Base-by-base conservation (phyloP, 176 grass and related monocot genomes). In the Lolium multiflorum region DNA sequence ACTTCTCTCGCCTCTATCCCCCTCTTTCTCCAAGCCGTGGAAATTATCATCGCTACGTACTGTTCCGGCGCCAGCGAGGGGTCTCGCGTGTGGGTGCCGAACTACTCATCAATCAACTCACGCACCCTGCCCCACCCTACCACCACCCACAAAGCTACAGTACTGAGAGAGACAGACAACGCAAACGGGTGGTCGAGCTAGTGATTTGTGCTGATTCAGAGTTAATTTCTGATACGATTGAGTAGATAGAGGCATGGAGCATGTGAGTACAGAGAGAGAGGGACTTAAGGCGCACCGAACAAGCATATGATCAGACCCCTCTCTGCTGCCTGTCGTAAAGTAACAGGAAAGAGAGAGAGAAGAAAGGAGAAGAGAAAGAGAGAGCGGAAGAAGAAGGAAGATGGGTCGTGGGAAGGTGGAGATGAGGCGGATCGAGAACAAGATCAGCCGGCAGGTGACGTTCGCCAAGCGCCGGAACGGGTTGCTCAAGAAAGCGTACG, bases 391-490 rank as follows among this genome's bases (percentile, higher is more conserved):
- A 57, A 7, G 64, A 70, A 65, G 6, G 48, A 80, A 78, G 84
- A 95, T 95, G 93, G 91, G 91, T 38, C 87, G 95, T 15, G 95
- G 95, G 25, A 98, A 89, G 85, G 95, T 97, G 79, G 92, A 95
- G 93, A 84, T 97, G 91, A 92, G 88, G 85, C 83, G 95, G 85
- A 95, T 97, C 56, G 92, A 97, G 92, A 95, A 97, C 91, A 97
- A 97, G 92, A 95, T 95, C 60, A 97, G 92, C 89, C 78, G 91
- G 63, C 95, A 97, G 92, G 95, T 97, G 79, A 94, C 92, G 9
- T 95, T 97, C 88, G 89, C 95, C 20, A 97, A 97, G 92, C 89
- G 95, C 67, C 69, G 92, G 76, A 95, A 95, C 66, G 95, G 95
- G 9, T 87, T 97, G 64, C 91, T 97, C 59, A 97, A 97, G 91